Evolutionary conservation across 2,329 filamentous ascomycete genomes (phyloP).

Genomic region (Aspergillus caelatus): DNA sequence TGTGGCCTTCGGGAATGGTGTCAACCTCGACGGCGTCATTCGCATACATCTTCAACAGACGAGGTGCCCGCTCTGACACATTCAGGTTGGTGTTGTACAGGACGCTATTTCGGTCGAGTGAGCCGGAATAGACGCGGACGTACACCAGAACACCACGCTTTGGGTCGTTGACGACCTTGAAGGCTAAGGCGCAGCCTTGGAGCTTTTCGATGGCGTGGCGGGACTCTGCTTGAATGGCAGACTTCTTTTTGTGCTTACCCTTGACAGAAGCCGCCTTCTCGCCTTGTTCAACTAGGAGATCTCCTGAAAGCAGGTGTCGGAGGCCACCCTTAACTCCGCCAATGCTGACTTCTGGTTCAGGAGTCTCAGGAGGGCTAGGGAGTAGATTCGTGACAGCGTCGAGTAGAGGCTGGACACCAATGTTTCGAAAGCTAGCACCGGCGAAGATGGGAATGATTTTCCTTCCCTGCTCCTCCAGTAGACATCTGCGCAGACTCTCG

Average conservation of each 20-base stretch:
- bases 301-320: slow-evolving; percentile 51
- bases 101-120: slow-evolving; percentile 70
- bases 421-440: slow-evolving; percentile 89
- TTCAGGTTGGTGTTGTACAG: slow-evolving; percentile 88
- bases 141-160: slow-evolving; percentile 87
- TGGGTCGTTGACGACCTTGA: slow-evolving; percentile 91
- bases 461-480: slow-evolving; percentile 64
- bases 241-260: slow-evolving; percentile 48
- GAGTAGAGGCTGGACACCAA: slow-evolving; percentile 88
- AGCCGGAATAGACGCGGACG: slow-evolving; percentile 86
- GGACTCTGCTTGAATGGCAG: slow-evolving; percentile 49
- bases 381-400: slow-evolving; percentile 87
- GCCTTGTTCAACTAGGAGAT: slow-evolving; percentile 42
- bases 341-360: slow-evolving; percentile 75
- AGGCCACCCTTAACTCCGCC: slow-evolving; percentile 60
- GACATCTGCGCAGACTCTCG: slow-evolving; percentile 71
- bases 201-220: slow-evolving; percentile 61
- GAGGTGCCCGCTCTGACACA: slow-evolving; percentile 76
- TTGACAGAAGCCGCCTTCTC: slow-evolving; percentile 37
- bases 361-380: slow-evolving; percentile 77
- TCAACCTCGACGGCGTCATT: slow-evolving; percentile 83
- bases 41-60: slow-evolving; percentile 86
- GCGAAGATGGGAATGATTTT: slow-evolving; percentile 84
- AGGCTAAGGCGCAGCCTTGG: slow-evolving; percentile 70
- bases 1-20: slow-evolving; percentile 81